These are phyloP conservation scores for Coemansia sp. DNA, from an alignment of 192 early-diverging fungal genomes.

Conservation along the genomic window DNA sequence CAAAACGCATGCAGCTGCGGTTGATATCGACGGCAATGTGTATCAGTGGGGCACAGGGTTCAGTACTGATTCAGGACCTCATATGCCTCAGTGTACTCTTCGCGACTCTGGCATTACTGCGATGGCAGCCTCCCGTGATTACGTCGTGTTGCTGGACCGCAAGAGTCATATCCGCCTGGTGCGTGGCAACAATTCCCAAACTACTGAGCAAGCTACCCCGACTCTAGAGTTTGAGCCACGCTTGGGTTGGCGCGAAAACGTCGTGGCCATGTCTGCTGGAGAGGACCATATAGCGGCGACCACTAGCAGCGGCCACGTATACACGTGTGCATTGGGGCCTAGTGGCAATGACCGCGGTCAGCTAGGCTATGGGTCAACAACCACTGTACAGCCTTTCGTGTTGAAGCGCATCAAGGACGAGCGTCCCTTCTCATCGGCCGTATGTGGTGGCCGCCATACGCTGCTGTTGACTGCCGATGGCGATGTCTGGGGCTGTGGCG, in stretches of 20 bases:
- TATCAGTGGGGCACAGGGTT: slow-evolving; percentile 56
- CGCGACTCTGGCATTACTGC: slow-evolving; percentile 19
- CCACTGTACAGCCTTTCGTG: not conserved
- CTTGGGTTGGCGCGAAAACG: slow-evolving; percentile 51
- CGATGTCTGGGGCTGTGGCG: slow-evolving; percentile 47
- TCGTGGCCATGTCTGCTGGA: slow-evolving; percentile 34
- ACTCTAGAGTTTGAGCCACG: slow-evolving; percentile 33
- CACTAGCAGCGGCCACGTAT: slow-evolving; percentile 37
- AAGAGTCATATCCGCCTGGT: slow-evolving; percentile 43
- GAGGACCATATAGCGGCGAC: slow-evolving; percentile 37
- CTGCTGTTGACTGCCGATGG: slow-evolving; percentile 35
- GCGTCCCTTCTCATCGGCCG: slow-evolving; percentile 19
- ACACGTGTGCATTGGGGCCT: slow-evolving; percentile 32
- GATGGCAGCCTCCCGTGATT: slow-evolving; percentile 32
- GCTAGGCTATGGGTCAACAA: slow-evolving; percentile 19
- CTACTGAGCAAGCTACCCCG: not conserved
- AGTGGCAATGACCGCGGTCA: slow-evolving; percentile 32
- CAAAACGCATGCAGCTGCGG: slow-evolving; percentile 36
- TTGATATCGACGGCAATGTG: slow-evolving; percentile 31
- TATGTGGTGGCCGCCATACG: slow-evolving; percentile 38
- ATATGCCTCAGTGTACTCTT: slow-evolving; percentile 28
- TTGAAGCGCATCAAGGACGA: slow-evolving; percentile 27
- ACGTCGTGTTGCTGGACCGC: slow-evolving; percentile 23
- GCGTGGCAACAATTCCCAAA: not conserved
- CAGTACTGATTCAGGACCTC: slow-evolving; percentile 15